Evolutionary conservation across 2,329 filamentous ascomycete genomes (phyloP), one percentile per base, ranked within the genome.

Genomic region (Pseudogymnoascus destructans): DNA sequence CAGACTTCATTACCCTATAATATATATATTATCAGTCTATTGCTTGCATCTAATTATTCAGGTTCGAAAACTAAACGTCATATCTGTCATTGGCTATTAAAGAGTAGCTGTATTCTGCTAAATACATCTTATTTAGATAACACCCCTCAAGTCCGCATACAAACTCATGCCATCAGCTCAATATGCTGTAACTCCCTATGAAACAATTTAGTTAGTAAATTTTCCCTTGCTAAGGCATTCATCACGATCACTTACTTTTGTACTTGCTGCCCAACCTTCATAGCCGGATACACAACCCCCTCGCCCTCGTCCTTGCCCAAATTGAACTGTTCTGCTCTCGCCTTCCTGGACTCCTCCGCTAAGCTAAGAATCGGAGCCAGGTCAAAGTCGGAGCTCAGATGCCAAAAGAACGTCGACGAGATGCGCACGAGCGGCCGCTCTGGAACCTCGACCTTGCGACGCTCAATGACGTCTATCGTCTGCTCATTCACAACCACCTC

Each of bases 401-500:
- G 80, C 76, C 78, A 83, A 70, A 83, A 83, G 59, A 82, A 73
- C 2, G 80, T 83, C 55, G 77, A 80, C 33, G 78, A 80, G 66
- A 83, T 82, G 55, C 80, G 73, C 13, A 82, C 67, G 2, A 78
- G 72, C 10, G 79, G 80, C 0, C 79, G 69, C 15, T 76, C 74
- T 0, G 78, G 76, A 9, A 70, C 63, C 40, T 75, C 69, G 0
- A 36, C 57, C 58, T 67, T 70, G 36, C 79, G 73, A 56, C 66
- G 66, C 61, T 72, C 72, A 3, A 82, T 73, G 2, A 74, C 73
- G 10, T 71, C 71, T 1, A 79, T 60, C 0, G 80, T 83, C 62
- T 70, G 68, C 6, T 77, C 73, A 66, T 77, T 82, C 60, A 82
- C 77, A 1, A 80, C 77, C 0, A 83, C 80, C 71, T 83, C 80